Base-by-base conservation (phyloP, 2,329 filamentous ascomycete genomes). In the Sclerotinia minor region DNA sequence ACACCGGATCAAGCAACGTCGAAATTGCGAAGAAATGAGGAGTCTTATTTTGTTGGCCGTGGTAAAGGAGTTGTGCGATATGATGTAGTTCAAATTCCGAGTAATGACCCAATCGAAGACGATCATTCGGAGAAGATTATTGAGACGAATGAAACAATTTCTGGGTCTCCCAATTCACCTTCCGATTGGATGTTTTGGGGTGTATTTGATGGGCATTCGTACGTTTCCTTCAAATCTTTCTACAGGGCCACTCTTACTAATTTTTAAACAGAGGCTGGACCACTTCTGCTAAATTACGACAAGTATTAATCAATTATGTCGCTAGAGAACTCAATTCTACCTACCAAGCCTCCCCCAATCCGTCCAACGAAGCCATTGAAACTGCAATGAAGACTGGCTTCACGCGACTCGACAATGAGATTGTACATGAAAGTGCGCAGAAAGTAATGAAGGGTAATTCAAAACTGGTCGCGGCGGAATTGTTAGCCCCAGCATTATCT, bases 121-220 rank as follows among this genome's bases (percentile, higher is more conserved):
- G 96, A 99, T 77, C 95, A 99, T 77, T 92, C 94, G 64, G 95
- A 99, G 81, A 96, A 97, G 84, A 97, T 98, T 75, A 92, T 99
- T 58, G 92, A 98, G 79, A 11, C 90, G 92, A 5, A 84, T 26
- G 59, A 85, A 65, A 83, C 82, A 65, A 83, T 81, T 81, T 85
- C 68, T 50, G 83, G 80, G 75, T 71, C 45, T 76, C 75, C 32
- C 74, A 83, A 84, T 21, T 72, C 83, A 24, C 87, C 83, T 69
- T 92, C 86, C 70, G 96, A 99, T 79, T 99, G 95, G 95, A 98
- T 98, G 93, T 99, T 99, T 79, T 99, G 96, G 95, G 95, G 94
- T 68, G 94, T 99, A 24, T 99, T 98, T 79, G 95, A 99, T 77
- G 95, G 95, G 0, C 95, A 99, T 79, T 92, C 92, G 92, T 94